phyloP scores from a whole-genome alignment of 2,329 filamentous ascomycete species.

The Coniochaeta sp. region DNA sequence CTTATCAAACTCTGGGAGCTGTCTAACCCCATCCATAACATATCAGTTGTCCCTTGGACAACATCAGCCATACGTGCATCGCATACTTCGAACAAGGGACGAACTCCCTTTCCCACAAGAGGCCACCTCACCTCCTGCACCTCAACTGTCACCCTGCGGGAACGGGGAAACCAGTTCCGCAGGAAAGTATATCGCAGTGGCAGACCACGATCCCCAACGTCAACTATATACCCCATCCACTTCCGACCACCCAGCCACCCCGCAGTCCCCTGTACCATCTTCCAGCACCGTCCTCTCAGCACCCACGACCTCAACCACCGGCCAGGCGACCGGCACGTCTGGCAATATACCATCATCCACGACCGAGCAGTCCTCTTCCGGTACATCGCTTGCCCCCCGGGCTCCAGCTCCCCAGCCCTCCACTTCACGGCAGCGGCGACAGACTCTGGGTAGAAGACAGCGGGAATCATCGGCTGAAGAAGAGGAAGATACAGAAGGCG shows the following conservation, averaged over 20 bases:
- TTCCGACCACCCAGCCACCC: constrained; percentile 59
- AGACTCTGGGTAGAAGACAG: constrained; percentile 49
- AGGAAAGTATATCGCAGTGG: constrained; percentile 56
- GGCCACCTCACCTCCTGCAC: background rate
- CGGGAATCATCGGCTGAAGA: constrained; percentile 35
- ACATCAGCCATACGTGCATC: too few relatives aligned
- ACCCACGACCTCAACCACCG: constrained; percentile 22
- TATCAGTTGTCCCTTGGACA: too few relatives aligned
- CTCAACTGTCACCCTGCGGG: constrained; percentile 11
- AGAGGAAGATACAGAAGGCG: constrained; percentile 23
- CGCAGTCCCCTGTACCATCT: constrained; percentile 43
- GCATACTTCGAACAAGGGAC: too few relatives aligned
- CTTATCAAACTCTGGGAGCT: background rate
- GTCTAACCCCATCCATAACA: background rate
- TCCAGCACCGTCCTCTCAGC: constrained; percentile 38
- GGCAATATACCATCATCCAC: constrained; percentile 11
- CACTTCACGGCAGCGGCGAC: constrained; percentile 14
- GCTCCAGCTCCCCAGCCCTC: constrained; percentile 16
- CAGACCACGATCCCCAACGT: constrained; percentile 55
- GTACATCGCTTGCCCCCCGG: constrained; percentile 7
- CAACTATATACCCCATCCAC: constrained; percentile 50
- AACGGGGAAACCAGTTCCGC: constrained; percentile 26
- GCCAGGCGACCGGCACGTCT: constrained; percentile 12
- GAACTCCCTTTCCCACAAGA: background rate
- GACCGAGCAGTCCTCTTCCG: constrained; percentile 14